Percentiles rank a stretch among this genome's conserved stretches.
Evolutionary conservation across 352 stramenopile species (phyloP).

Genomic region (Phytophthora rubi): DNA sequence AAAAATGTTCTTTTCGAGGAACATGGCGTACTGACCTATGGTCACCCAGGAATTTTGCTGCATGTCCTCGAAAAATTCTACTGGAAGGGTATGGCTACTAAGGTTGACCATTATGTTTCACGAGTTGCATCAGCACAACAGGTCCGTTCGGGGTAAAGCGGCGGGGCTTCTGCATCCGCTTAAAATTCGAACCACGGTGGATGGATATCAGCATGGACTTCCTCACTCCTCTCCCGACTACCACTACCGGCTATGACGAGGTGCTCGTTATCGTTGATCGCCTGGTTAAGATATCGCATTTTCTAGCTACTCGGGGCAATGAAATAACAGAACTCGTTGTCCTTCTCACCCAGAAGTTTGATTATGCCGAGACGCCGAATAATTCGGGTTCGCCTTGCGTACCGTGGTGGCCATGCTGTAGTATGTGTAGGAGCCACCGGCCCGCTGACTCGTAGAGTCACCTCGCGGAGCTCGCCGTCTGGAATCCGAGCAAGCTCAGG

Average conservation of each 20-base stretch:
- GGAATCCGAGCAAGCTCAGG: no score
- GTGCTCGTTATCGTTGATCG: constrained; percentile 17
- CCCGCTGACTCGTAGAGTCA: no score
- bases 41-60: constrained; percentile 11
- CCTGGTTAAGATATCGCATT: constrained; percentile 14
- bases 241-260: no score
- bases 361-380: no score
- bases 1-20: constrained; percentile 8
- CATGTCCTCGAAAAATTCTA: constrained; percentile 4
- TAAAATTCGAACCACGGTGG: constrained; percentile 14
- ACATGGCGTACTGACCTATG: not conserved
- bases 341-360: no score
- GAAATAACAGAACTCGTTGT: no score
- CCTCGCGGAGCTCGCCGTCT: no score
- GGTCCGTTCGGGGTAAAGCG: not conserved
- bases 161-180: constrained; percentile 3
- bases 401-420: no score
- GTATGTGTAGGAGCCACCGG: no score
- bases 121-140: constrained; percentile 19
- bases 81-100: constrained; percentile 6
- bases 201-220: constrained; percentile 30
- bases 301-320: not conserved
- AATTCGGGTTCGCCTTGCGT: no score
- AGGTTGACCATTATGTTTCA: constrained; percentile 2
- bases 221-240: not conserved